These are phyloP conservation scores for Metschnikowia kunwiensis DNA, from an alignment of 805 yeast species.

Conservation along the genomic window DNA sequence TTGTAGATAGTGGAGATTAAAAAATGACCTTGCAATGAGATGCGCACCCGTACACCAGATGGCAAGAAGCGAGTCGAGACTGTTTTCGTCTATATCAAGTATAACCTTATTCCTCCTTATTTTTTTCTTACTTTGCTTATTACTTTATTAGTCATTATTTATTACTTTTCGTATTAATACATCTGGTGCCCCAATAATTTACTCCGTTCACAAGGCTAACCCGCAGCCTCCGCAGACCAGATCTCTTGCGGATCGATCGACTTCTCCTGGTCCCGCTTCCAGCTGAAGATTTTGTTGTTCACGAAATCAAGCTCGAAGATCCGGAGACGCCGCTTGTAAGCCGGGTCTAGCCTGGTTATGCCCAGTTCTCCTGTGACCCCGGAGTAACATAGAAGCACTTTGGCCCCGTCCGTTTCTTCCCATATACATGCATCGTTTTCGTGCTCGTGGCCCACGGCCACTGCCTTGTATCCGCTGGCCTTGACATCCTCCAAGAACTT, in stretches of 20 bases:
- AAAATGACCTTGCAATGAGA: conserved; percentile 8
- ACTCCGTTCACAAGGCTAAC: neutral
- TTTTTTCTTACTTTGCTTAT: too few relatives aligned
- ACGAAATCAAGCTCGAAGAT: conserved; percentile 34
- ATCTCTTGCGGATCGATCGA: conserved; percentile 17
- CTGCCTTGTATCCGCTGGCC: conserved; percentile 34
- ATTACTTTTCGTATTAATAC: too few relatives aligned
- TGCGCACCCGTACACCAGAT: conserved; percentile 19
- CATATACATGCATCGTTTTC: conserved; percentile 42
- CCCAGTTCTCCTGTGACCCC: conserved; percentile 40
- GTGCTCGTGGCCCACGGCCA: conserved; percentile 44
- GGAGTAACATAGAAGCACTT: conserved; percentile 39
- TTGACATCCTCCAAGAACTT: conserved; percentile 33
- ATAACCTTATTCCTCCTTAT: too few relatives aligned
- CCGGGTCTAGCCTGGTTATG: conserved; percentile 22
- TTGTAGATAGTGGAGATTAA: neutral
- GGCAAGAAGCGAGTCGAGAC: too few relatives aligned
- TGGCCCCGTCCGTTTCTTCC: conserved; percentile 16
- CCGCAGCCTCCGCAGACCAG: conserved; percentile 13
- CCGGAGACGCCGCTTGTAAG: conserved; percentile 33
- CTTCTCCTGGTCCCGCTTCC: conserved; percentile 32
- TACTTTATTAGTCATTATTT: too few relatives aligned
- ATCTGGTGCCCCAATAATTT: too few relatives aligned
- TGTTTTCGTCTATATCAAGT: too few relatives aligned
- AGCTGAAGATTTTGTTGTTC: conserved; percentile 27